Conservation (phyloP, 2,329 filamentous ascomycete genomes). For the Verticillium zaregamsianum region DNA sequence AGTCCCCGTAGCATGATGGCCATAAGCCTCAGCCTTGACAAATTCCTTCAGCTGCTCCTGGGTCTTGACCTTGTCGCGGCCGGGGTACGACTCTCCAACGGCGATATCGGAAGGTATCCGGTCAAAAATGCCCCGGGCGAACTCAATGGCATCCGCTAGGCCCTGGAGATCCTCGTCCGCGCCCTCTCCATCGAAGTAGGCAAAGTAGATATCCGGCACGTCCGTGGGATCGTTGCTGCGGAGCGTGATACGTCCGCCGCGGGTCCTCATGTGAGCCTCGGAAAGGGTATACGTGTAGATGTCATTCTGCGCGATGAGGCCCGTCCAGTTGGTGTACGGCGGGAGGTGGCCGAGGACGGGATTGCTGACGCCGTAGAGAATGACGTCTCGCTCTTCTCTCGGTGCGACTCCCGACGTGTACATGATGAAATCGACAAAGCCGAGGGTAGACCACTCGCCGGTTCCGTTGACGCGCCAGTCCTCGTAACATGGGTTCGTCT, state of each 20-base stretch:
- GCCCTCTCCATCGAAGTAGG: slow-evolving; percentile 34
- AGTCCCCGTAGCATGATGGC: slow-evolving; percentile 53
- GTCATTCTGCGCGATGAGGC: slow-evolving; percentile 23
- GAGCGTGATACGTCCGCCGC: slow-evolving; percentile 50
- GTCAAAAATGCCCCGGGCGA: slow-evolving; percentile 24
- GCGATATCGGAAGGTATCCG: slow-evolving; percentile 27
- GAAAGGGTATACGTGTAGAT: slow-evolving; percentile 37
- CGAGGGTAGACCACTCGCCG: slow-evolving; percentile 1
- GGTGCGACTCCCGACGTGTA: background rate
- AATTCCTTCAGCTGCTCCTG: slow-evolving; percentile 41
- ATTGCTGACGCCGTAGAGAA: slow-evolving; percentile 6
- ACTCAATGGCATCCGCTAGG: slow-evolving; percentile 36
- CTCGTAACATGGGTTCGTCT: slow-evolving; percentile 9
- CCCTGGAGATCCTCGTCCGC: slow-evolving; percentile 38
- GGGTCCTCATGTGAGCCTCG: slow-evolving; percentile 49
- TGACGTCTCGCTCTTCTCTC: slow-evolving; percentile 6
- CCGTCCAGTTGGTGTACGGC: slow-evolving; percentile 12
- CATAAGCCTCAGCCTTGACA: slow-evolving; percentile 44
- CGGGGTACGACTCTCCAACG: slow-evolving; percentile 23
- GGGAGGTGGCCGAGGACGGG: background rate
- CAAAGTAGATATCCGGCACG: slow-evolving; percentile 55
- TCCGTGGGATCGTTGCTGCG: slow-evolving; percentile 54
- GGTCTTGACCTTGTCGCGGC: slow-evolving; percentile 28
- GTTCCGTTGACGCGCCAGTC: slow-evolving; percentile 6
- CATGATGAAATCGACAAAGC: background rate